phyloP scores from a whole-genome alignment of 129 eudicot species.

The Flaveria bidentis region DNA sequence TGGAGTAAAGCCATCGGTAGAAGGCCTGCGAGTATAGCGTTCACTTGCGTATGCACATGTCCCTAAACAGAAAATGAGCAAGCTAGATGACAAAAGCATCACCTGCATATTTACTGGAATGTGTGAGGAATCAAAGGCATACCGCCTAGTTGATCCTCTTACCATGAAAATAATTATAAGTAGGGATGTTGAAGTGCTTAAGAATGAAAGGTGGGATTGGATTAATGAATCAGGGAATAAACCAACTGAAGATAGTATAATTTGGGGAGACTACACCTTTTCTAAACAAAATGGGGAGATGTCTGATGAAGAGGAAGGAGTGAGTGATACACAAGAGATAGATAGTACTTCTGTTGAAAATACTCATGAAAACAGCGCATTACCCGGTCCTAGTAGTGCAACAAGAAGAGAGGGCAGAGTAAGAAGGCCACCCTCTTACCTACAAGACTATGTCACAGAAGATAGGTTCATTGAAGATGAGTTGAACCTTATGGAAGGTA shows the following conservation, averaged over 20 bases:
- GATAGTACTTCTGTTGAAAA: no score
- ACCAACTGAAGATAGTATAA: not conserved
- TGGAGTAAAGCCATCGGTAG: not conserved
- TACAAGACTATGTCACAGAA: not conserved
- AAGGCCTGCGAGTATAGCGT: not conserved
- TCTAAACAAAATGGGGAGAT: no score
- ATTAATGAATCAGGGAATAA: accelerated
- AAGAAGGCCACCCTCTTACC: no score
- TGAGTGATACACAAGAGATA: no score
- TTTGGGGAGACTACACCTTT: no score
- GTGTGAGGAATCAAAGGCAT: not conserved
- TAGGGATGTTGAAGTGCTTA: not conserved
- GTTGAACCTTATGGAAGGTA: no score
- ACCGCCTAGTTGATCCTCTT: not conserved
- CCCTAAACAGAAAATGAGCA: not conserved
- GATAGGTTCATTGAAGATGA: no score
- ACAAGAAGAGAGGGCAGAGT: no score
- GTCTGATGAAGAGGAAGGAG: no score
- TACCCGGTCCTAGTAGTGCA: no score
- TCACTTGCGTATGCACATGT: not conserved
- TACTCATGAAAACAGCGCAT: no score
- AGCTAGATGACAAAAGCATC: not conserved
- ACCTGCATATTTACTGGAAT: not conserved
- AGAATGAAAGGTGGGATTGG: not conserved
- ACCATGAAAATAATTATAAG: not conserved